These are phyloP conservation scores for Kodamaea sagamina DNA, from an alignment of 805 yeast species.

Conservation along the genomic window DNA sequence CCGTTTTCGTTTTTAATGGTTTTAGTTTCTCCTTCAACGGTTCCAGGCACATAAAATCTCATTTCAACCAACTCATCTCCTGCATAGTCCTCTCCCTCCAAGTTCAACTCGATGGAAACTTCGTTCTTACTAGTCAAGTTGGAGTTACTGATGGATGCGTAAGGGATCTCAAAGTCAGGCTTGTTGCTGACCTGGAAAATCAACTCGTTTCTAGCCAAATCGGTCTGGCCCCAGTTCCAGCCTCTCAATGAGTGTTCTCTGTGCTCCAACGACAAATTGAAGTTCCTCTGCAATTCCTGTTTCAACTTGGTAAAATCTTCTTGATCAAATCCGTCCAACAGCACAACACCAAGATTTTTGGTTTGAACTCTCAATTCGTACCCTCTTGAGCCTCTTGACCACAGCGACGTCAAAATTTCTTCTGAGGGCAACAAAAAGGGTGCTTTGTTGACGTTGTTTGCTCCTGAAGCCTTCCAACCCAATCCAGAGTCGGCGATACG, in stretches of 20 bases:
- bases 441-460: conserved; percentile 46
- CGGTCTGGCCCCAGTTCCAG: conserved; percentile 98
- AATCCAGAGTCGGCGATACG: conserved; percentile 96
- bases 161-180: conserved; percentile 92
- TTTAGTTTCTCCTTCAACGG: conserved; percentile 52
- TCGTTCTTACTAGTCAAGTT: conserved; percentile 91
- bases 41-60: conserved; percentile 93
- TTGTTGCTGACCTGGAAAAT: conserved; percentile 82
- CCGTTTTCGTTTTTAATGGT: conserved; percentile 28
- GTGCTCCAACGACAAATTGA: conserved; percentile 70
- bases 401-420: conserved; percentile 73
- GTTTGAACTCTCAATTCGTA: conserved; percentile 89
- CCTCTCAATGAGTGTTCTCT: conserved; percentile 94
- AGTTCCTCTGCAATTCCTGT: conserved; percentile 78
- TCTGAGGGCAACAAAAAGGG: conserved; percentile 91
- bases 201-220: conserved; percentile 88
- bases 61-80: conserved; percentile 97
- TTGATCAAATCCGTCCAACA: conserved; percentile 87
- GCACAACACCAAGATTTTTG: conserved; percentile 79
- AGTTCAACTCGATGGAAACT: conserved; percentile 83
- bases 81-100: conserved; percentile 62
- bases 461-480: conserved; percentile 85
- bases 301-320: conserved; percentile 81
- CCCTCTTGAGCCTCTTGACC: conserved; percentile 95
- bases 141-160: conserved; percentile 73